Evolutionary conservation across 2,329 filamentous ascomycete species (phyloP).

Genomic region (Phialophora chinensis): DNA sequence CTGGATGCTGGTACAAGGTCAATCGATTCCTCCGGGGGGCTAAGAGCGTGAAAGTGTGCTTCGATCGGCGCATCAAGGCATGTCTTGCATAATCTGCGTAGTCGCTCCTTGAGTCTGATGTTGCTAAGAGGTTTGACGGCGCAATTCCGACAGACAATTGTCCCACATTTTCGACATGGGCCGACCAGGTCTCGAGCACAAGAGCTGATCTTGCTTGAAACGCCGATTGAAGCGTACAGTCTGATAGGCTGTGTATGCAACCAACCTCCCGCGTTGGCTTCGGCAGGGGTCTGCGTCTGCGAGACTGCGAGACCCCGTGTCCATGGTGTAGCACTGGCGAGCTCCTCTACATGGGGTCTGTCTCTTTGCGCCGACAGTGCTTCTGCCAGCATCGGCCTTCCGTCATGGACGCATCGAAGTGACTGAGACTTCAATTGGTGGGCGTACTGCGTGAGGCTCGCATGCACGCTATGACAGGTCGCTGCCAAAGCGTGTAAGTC

Average conservation of each 20-base stretch:
- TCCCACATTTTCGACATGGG: conserved; percentile 78
- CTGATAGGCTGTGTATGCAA: conserved; percentile 1
- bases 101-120: conserved; percentile 71
- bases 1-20: conserved; percentile 29
- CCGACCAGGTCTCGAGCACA: conserved; percentile 89
- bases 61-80: conserved; percentile 76
- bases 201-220: conserved; percentile 71
- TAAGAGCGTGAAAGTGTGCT: conserved; percentile 48
- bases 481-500: conserved; percentile 81
- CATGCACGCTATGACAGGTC: conserved; percentile 79
- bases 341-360: conserved; percentile 7
- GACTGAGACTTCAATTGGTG: conserved; percentile 74
- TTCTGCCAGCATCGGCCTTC: conserved; percentile 48
- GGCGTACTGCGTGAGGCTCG: conserved; percentile 78
- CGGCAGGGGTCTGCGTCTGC: conserved; percentile 37
- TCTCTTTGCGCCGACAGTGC: conserved; percentile 34
- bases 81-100: conserved; percentile 78
- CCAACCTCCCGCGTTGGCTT: conserved; percentile 6
- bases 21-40: conserved; percentile 8
- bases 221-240: conserved; percentile 53
- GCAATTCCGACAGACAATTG: conserved; percentile 86
- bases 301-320: conserved; percentile 3
- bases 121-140: conserved; percentile 79
- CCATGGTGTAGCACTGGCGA: conserved; percentile 6
- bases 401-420: conserved; percentile 79